phyloP scores from a whole-genome alignment of 306 rosid genomes.

The Geum urbanum region DNA sequence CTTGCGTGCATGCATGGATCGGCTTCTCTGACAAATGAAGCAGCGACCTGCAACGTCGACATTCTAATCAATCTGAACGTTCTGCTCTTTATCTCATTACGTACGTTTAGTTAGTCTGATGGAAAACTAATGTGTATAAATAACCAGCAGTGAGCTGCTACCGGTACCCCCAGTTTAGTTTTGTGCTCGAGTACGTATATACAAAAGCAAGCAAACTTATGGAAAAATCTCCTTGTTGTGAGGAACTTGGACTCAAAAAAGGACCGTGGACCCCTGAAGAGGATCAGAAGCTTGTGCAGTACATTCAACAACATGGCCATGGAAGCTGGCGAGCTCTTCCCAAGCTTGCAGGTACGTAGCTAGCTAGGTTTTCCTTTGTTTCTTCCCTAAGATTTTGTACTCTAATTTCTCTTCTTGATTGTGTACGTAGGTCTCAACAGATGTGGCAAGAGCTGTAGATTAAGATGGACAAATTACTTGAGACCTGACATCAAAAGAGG shows the following conservation, averaged over 20 bases:
- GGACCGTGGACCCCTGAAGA: constrained; percentile 93
- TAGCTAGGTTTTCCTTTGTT: neutral
- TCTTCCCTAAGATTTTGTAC: neutral
- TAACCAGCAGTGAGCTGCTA: neutral
- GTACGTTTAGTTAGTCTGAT: neutral
- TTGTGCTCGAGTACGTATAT: constrained; percentile 17
- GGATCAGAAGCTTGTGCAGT: constrained; percentile 66
- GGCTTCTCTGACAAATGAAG: constrained; percentile 38
- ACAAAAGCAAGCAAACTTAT: constrained; percentile 22
- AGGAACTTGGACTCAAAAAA: constrained; percentile 73
- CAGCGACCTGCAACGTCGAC: constrained; percentile 48
- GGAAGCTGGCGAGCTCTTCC: constrained; percentile 94
- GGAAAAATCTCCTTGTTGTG: constrained; percentile 72
- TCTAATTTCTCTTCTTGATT: neutral
- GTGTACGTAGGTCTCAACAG: constrained; percentile 78
- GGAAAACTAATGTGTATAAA: neutral
- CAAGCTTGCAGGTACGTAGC: constrained; percentile 52
- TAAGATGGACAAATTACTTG: constrained; percentile 87
- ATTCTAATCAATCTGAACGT: constrained; percentile 29
- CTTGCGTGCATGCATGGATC: constrained; percentile 66
- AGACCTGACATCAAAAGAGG: constrained; percentile 91
- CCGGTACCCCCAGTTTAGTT: neutral
- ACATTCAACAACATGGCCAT: constrained; percentile 70
- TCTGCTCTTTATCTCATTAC: constrained; percentile 8
- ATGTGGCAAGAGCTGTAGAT: constrained; percentile 88